A percentile compares a stretch with the other conserved stretches of the same genome.
Evolutionary conservation across 768 basidiomycete species (phyloP).

Genomic region (Xerocomellus intermedius): DNA sequence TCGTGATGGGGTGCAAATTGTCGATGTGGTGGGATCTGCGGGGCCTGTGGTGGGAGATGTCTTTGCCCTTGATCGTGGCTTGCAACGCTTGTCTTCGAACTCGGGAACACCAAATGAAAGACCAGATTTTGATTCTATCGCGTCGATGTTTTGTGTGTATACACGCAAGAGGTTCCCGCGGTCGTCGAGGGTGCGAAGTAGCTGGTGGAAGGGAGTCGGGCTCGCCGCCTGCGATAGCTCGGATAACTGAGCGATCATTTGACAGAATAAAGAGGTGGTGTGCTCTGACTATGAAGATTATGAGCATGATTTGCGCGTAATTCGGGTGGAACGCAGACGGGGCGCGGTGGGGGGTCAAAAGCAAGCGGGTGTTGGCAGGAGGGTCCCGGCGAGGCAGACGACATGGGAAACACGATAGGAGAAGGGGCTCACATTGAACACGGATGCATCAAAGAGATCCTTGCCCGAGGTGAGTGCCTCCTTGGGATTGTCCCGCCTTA

Average conservation of each 20-base stretch:
- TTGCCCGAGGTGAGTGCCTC: slow-evolving; percentile 72
- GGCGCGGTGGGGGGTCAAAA: neutral
- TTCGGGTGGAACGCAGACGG: neutral
- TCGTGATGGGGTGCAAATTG: slow-evolving; percentile 16
- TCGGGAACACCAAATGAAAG: slow-evolving; percentile 83
- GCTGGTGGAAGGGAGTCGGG: slow-evolving; percentile 79
- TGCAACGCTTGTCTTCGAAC: slow-evolving; percentile 55
- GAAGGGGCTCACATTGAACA: slow-evolving; percentile 65
- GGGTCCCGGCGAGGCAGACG: slow-evolving; percentile 2
- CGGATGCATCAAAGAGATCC: slow-evolving; percentile 88
- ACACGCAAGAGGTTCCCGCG: slow-evolving; percentile 77
- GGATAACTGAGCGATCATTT: slow-evolving; percentile 86
- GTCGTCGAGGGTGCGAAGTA: slow-evolving; percentile 73
- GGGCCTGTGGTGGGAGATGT: slow-evolving; percentile 17
- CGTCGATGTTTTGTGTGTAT: slow-evolving; percentile 94
- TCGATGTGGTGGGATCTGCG: slow-evolving; percentile 14
- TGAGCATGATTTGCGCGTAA: slow-evolving; percentile 19
- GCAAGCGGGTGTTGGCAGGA: neutral
- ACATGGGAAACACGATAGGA: neutral
- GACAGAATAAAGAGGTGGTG: slow-evolving; percentile 76
- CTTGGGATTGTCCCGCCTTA: slow-evolving; percentile 77
- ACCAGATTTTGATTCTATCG: slow-evolving; percentile 83
- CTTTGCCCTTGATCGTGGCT: slow-evolving; percentile 49
- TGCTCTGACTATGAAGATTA: slow-evolving; percentile 56
- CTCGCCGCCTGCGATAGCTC: slow-evolving; percentile 65